Conservation (phyloP, 1,284 basidiomycete species). For the Rhodotorula sp. region DNA sequence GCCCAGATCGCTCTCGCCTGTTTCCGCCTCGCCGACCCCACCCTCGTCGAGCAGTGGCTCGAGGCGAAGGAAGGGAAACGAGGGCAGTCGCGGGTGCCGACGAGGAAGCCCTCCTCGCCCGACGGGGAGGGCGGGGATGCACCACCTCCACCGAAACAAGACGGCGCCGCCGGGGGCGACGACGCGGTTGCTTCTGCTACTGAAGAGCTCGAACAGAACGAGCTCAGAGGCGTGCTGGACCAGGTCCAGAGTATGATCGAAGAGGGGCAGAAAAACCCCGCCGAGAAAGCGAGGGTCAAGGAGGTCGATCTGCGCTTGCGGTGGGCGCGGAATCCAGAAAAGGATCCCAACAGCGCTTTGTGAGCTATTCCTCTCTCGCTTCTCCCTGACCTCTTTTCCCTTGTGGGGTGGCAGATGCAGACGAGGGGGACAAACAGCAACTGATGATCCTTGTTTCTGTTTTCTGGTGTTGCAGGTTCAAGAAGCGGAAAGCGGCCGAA, state of each 20-base stretch:
- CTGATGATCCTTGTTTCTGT: not conserved
- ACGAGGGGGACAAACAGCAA: not conserved
- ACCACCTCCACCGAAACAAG: not conserved
- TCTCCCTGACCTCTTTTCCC: no score
- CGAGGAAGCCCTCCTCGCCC: not conserved
- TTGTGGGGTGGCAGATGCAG: no score
- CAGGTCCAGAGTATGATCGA: conserved; percentile 62
- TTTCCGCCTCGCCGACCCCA: conserved; percentile 63
- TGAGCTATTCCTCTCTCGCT: conserved; percentile 41
- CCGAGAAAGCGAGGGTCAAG: conserved; percentile 76
- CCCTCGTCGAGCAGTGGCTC: conserved; percentile 64
- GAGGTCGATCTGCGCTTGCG: conserved; percentile 80
- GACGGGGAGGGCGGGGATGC: not conserved
- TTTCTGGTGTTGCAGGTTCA: conserved; percentile 44
- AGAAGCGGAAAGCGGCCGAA: conserved; percentile 50
- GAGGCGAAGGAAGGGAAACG: conserved; percentile 28
- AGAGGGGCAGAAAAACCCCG: conserved; percentile 57
- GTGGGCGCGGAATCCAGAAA: conserved; percentile 88
- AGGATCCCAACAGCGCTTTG: conserved; percentile 78
- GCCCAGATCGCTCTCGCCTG: conserved; percentile 91
- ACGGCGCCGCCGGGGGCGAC: no score
- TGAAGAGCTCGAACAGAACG: conserved; percentile 41
- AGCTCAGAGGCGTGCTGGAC: conserved; percentile 54
- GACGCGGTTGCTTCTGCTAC: no score
- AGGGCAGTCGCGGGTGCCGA: no score